phyloP scores from a whole-genome alignment of 2,329 filamentous ascomycete species.

The Colletotrichum ledebouriae region DNA sequence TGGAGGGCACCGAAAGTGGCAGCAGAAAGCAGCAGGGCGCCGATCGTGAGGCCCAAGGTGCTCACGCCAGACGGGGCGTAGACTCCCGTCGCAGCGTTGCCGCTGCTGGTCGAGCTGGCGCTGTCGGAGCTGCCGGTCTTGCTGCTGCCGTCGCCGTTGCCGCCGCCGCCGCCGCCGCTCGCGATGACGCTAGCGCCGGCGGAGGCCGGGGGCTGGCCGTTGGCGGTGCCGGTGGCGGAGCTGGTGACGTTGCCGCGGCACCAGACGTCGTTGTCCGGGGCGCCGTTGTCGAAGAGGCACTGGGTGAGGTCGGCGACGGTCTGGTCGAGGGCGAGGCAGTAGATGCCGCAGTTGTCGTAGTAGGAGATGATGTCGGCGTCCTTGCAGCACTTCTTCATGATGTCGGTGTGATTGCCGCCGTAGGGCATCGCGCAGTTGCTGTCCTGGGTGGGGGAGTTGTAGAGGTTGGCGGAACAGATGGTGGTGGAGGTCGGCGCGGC shows the following conservation, averaged over 20 bases:
- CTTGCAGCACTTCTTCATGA: slow-evolving; percentile 61
- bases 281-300: slow-evolving; percentile 58
- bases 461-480: slow-evolving; percentile 48
- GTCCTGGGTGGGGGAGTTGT: slow-evolving; percentile 59
- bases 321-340: slow-evolving; percentile 58
- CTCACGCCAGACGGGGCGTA: slow-evolving; percentile 44
- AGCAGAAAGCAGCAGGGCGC: slow-evolving; percentile 54
- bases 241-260: slow-evolving; percentile 56
- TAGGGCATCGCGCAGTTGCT: slow-evolving; percentile 59
- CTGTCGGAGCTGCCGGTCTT: slow-evolving; percentile 34
- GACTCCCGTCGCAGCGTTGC: slow-evolving; percentile 8
- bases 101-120: slow-evolving; percentile 12
- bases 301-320: slow-evolving; percentile 46
- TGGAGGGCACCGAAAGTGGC: slow-evolving; percentile 43
- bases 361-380: slow-evolving; percentile 59
- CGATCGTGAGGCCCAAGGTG: slow-evolving; percentile 52
- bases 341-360: slow-evolving; percentile 62
- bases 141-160: slow-evolving; percentile 26
- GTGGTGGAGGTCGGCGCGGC: slow-evolving; percentile 20
- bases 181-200: slow-evolving; percentile 51
- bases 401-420: slow-evolving; percentile 56
- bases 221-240: slow-evolving; percentile 54
- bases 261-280: slow-evolving; percentile 56
- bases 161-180: slow-evolving; percentile 38
- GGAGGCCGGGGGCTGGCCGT: slow-evolving; percentile 48